Conservation (phyloP, 768 basidiomycete species). For the Suillus decipiens region DNA sequence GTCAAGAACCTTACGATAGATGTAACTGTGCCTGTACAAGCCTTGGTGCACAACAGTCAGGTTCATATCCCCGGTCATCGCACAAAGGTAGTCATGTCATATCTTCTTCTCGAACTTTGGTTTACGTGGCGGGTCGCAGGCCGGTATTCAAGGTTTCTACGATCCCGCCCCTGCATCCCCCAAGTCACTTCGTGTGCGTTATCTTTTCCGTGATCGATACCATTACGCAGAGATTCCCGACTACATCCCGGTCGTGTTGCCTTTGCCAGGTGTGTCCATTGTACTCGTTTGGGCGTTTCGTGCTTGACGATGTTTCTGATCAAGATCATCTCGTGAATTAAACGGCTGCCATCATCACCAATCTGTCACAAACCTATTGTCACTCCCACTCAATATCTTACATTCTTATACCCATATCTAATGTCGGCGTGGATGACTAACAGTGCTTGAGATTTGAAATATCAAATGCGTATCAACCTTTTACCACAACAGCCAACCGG, state of each 20-base stretch:
- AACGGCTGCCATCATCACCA: not conserved
- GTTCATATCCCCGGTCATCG: conserved; percentile 75
- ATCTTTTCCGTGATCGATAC: conserved; percentile 69
- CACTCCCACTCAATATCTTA: not conserved
- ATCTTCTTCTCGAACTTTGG: not conserved
- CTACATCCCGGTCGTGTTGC: conserved; percentile 67
- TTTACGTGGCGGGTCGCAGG: conserved; percentile 37
- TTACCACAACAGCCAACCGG: not conserved
- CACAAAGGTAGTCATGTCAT: conserved; percentile 57
- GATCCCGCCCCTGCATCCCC: conserved; percentile 77
- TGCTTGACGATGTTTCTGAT: conserved; percentile 14
- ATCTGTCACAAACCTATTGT: not conserved
- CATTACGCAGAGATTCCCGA: conserved; percentile 83
- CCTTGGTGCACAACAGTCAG: conserved; percentile 77
- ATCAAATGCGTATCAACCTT: not conserved
- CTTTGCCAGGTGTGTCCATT: conserved; percentile 63
- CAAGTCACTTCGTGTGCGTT: conserved; percentile 72
- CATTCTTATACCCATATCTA: not conserved
- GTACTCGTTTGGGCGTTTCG: conserved; percentile 7
- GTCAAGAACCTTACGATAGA: conserved; percentile 63
- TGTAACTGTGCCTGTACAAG: conserved; percentile 81
- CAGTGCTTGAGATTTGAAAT: not conserved
- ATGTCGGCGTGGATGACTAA: not conserved
- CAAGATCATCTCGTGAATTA: conserved; percentile 32
- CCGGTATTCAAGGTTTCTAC: conserved; percentile 82